Evolutionary conservation across 805 yeast species (phyloP), one percentile per base, ranked within the genome.

Genomic region (Ogataea saltuana): DNA sequence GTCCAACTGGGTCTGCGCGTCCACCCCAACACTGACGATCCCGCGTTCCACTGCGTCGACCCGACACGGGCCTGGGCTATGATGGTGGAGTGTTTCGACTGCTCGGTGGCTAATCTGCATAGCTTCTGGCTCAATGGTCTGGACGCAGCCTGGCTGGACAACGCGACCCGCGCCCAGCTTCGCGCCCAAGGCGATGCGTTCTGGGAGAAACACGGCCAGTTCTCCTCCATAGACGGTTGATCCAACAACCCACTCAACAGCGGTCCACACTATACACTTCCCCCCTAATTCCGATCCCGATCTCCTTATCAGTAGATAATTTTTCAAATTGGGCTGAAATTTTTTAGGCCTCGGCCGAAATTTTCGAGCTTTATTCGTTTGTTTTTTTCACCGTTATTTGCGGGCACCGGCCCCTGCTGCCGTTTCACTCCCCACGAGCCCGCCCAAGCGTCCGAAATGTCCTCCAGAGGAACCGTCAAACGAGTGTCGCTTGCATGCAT

Each of bases 21-120:
- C 13, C 61, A 59, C 46, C 66, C 65, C 5, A 61, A 61, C 41
- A 59, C 66, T 7, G 66, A 61, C 40, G 66, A 61, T 43, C 66
- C 66, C 11, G 49, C 61, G 6, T 54, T 60, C 31, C 66, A 61
- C 37, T 51, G 54, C 33, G 63, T 60, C 4, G 55, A 60, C 37
- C 60, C 65, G 7, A 59, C 65, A 2, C 50, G 47, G 33, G 51
- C 60, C 2, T 61, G 66, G 66, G 40, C 49, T 42, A 61, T 61
- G 65, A 61, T 61, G 66, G 62, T 57, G 33, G 50, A 53, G 17
- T 46, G 54, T 39, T 61, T 61, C 41, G 66, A 51, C 20, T 56
- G 58, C 33, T 45, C 56, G 2, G 41, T 54, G 18, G 29, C 39
- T 3, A 55, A 60, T 35, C 44, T 61, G 31, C 48, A 49, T 32